A percentile compares a stretch with the other conserved stretches of the same genome.
phyloP scores from a whole-genome alignment of 129 eudicot genomes.

The Arctium lappa region DNA sequence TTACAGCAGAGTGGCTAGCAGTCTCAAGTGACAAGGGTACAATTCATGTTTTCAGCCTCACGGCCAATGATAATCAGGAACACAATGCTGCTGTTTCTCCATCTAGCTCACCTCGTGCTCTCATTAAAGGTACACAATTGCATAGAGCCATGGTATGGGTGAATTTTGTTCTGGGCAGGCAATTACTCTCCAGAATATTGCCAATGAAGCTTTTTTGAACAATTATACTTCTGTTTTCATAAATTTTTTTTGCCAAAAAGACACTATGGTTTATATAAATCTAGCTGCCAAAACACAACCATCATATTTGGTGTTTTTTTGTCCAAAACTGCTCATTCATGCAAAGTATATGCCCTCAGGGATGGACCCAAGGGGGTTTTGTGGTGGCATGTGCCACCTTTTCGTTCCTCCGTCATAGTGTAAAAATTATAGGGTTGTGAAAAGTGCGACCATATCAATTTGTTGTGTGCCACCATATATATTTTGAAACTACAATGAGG shows the following conservation, averaged over 20 bases:
- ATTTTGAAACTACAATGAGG: too few relatives aligned
- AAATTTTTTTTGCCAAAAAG: neutral
- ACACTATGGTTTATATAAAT: neutral
- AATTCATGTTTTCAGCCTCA: conserved; percentile 78
- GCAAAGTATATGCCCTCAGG: neutral
- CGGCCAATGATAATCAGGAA: conserved; percentile 45
- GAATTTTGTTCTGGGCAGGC: neutral
- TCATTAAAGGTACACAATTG: conserved; percentile 63
- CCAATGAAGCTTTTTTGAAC: neutral
- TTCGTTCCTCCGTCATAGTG: too few relatives aligned
- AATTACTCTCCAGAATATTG: neutral
- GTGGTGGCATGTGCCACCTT: too few relatives aligned
- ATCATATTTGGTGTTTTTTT: neutral
- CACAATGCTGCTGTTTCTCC: conserved; percentile 32
- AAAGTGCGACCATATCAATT: too few relatives aligned
- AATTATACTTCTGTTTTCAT: neutral
- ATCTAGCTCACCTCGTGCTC: conserved; percentile 71
- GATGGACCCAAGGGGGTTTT: too few relatives aligned
- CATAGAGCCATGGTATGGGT: neutral
- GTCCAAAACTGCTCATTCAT: neutral
- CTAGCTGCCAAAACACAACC: neutral
- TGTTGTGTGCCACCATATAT: too few relatives aligned
- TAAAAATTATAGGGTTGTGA: too few relatives aligned
- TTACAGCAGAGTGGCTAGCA: conserved; percentile 76
- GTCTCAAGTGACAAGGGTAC: conserved; percentile 97